Conservation (phyloP, 306 rosid genomes). For the Sicyos edulis region DNA sequence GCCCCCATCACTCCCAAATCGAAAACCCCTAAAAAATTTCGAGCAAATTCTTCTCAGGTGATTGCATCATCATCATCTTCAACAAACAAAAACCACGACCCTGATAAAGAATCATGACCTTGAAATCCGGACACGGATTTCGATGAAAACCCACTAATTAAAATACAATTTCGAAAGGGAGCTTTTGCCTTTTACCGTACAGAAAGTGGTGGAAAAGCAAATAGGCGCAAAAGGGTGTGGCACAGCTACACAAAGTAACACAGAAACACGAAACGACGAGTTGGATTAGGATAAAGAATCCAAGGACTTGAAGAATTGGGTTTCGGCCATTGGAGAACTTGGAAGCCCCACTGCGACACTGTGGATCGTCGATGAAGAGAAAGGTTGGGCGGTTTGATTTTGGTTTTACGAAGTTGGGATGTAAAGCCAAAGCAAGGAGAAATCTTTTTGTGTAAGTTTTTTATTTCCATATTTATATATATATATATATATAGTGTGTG, state of each 20-base stretch:
- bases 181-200: conserved; percentile 7
- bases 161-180: neutral
- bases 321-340: neutral
- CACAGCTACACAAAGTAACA: neutral
- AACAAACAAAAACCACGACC: neutral
- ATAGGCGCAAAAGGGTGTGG: neutral
- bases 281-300: neutral
- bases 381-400: neutral
- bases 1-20: conserved; percentile 62
- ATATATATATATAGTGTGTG: too few relatives aligned
- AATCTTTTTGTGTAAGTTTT: too few relatives aligned
- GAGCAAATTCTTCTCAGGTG: too few relatives aligned
- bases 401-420: neutral
- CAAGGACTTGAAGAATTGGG: neutral
- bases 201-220: neutral
- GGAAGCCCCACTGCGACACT: neutral
- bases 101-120: too few relatives aligned
- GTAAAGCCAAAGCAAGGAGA: neutral
- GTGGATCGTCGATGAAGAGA: neutral
- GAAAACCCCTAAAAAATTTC: neutral
- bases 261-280: neutral
- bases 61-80: too few relatives aligned
- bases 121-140: neutral
- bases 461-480: too few relatives aligned
- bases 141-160: neutral